Conservation (phyloP, 2,329 filamentous ascomycete genomes). For the Exophiala sp. region DNA sequence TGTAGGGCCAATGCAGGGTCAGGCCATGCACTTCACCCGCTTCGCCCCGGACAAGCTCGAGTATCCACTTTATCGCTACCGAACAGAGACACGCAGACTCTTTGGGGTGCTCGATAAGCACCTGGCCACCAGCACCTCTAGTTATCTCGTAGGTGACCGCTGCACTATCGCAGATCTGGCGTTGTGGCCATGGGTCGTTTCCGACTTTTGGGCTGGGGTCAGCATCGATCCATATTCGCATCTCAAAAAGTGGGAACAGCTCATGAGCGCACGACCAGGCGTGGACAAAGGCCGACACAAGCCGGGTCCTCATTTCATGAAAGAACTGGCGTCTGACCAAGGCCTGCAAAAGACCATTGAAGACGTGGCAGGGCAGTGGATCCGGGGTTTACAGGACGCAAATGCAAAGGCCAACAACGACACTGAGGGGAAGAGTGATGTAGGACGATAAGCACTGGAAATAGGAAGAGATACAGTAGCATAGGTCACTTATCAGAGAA, state of each 20-base stretch:
- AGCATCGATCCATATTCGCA: conserved; percentile 71
- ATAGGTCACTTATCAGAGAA: no score
- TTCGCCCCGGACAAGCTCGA: conserved; percentile 78
- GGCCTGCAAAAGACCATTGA: no score
- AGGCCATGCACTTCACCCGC: conserved; percentile 77
- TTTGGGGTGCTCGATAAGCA: conserved; percentile 74
- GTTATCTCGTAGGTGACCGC: conserved; percentile 53
- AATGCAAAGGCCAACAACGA: no score
- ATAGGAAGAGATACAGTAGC: no score
- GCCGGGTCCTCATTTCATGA: no score
- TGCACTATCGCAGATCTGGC: conserved; percentile 66
- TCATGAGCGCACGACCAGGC: conserved; percentile 60
- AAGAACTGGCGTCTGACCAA: no score
- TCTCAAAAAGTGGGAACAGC: conserved; percentile 72
- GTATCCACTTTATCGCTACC: conserved; percentile 77
- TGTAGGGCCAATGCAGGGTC: conserved; percentile 73
- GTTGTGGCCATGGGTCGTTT: conserved; percentile 63
- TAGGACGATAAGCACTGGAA: no score
- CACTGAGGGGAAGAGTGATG: no score
- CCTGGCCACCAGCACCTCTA: conserved; percentile 50
- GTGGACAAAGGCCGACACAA: not conserved
- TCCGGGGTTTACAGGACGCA: no score
- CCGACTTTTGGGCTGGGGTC: conserved; percentile 57
- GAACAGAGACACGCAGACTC: conserved; percentile 74
- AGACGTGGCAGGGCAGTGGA: no score